Evolutionary conservation across 2,329 filamentous ascomycete species (phyloP).

Genomic region (Claviceps purpurea): DNA sequence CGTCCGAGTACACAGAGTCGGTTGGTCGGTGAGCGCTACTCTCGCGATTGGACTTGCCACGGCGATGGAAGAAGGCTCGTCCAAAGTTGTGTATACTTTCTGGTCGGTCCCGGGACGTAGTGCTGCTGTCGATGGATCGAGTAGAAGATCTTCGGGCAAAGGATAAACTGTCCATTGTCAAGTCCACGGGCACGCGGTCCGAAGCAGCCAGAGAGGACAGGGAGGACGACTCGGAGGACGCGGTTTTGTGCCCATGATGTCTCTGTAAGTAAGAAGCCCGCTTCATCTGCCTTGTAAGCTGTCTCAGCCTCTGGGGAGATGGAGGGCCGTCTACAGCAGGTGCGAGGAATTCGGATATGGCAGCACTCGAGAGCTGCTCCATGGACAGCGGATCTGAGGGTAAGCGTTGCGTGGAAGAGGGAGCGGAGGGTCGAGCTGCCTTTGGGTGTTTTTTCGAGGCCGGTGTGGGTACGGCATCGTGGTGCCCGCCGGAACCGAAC

Average conservation of each 20-base stretch:
- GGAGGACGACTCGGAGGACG: conserved; percentile 44
- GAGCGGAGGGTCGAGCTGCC: conserved; percentile 3
- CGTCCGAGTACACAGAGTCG: conserved; percentile 35
- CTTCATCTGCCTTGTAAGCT: conserved; percentile 46
- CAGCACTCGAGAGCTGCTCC: conserved; percentile 8
- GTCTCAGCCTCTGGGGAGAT: conserved; percentile 45
- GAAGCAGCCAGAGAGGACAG: conserved; percentile 27
- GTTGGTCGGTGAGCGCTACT: conserved; percentile 34
- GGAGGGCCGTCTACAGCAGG: conserved; percentile 48
- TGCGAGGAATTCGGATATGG: conserved; percentile 33
- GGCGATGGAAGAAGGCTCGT: conserved; percentile 45
- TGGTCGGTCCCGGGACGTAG: conserved; percentile 38
- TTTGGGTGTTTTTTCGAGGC: conserved; percentile 4
- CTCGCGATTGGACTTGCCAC: conserved; percentile 35
- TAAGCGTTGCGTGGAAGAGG: conserved; percentile 5
- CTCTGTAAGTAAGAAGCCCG: conserved; percentile 30
- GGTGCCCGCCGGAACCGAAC: conserved; percentile 11
- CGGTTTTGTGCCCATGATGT: conserved; percentile 20
- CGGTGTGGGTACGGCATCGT: conserved; percentile 9
- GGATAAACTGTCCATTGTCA: conserved; percentile 30
- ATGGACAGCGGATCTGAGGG: conserved; percentile 9
- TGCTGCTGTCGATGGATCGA: conserved; percentile 39
- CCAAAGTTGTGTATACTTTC: conserved; percentile 48
- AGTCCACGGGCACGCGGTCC: conserved; percentile 37
- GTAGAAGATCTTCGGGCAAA: conserved; percentile 44